phyloP scores from a whole-genome alignment of 352 stramenopile genomes.

The Phytophthora fragariae region DNA sequence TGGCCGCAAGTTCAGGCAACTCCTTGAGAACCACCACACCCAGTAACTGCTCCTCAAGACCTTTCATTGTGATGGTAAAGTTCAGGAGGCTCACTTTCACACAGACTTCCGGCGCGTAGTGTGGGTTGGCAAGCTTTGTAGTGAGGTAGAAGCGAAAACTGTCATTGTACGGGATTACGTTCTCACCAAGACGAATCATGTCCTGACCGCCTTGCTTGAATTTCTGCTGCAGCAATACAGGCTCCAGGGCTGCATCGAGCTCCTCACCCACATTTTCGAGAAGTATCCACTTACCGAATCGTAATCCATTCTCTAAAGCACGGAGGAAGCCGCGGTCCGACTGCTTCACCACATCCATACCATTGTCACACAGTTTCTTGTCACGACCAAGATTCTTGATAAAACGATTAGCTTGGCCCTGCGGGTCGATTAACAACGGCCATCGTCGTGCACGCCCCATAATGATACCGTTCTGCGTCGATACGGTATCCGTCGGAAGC shows the following conservation, averaged over 20 bases:
- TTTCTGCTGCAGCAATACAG: constrained; percentile 91
- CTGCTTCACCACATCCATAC: constrained; percentile 93
- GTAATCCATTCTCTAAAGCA: constrained; percentile 90
- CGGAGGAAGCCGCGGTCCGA: constrained; percentile 89
- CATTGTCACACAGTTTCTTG: constrained; percentile 87
- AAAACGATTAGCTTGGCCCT: constrained; percentile 93
- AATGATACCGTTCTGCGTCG: constrained; percentile 95
- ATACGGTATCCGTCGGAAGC: constrained; percentile 89
- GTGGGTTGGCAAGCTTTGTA: constrained; percentile 93
- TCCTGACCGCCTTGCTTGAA: constrained; percentile 94
- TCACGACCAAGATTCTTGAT: constrained; percentile 91
- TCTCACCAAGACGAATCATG: constrained; percentile 93
- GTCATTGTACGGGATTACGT: constrained; percentile 93
- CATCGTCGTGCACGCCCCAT: constrained; percentile 86
- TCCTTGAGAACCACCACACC: constrained; percentile 91
- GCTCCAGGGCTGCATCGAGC: constrained; percentile 91
- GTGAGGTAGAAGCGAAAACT: constrained; percentile 93
- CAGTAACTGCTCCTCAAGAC: constrained; percentile 92
- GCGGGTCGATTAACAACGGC: constrained; percentile 92
- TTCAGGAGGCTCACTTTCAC: constrained; percentile 94
- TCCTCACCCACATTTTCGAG: constrained; percentile 92
- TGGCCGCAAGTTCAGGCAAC: constrained; percentile 88
- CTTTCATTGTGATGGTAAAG: constrained; percentile 94
- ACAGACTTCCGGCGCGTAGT: constrained; percentile 92
- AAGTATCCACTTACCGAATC: constrained; percentile 92